A percentile compares a stretch with the other conserved stretches of the same genome.
Conservation (phyloP, 768 basidiomycete species). For the Boletus coccyginus region DNA sequence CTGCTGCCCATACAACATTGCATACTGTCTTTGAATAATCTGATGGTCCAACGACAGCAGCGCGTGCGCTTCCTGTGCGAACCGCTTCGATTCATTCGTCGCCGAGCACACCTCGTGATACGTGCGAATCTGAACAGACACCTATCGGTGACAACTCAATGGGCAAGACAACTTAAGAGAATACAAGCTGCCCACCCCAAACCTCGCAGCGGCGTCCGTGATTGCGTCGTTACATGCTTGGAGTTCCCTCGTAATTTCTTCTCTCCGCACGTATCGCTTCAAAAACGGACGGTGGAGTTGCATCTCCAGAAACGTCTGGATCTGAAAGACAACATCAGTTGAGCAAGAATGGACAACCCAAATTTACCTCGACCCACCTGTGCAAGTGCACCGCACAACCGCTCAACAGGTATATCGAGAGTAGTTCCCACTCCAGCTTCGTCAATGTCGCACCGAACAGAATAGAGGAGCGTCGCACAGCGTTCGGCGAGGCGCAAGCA, state of each 20-base stretch:
- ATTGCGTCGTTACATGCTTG: slow-evolving; percentile 50
- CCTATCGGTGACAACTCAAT: slow-evolving; percentile 19
- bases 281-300: slow-evolving; percentile 70
- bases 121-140: slow-evolving; percentile 52
- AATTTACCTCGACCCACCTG: slow-evolving; percentile 33
- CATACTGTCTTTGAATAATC: slow-evolving; percentile 11
- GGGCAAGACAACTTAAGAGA: not conserved
- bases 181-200: slow-evolving; percentile 19
- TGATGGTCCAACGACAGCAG: slow-evolving; percentile 17
- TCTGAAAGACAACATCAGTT: slow-evolving; percentile 27
- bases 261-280: slow-evolving; percentile 73
- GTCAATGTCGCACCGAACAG: slow-evolving; percentile 57
- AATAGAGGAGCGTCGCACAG: slow-evolving; percentile 66
- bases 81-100: slow-evolving; percentile 24
- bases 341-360: not conserved
- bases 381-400: slow-evolving; percentile 36
- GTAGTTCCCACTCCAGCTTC: slow-evolving; percentile 54
- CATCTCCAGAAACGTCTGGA: slow-evolving; percentile 53
- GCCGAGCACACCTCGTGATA: slow-evolving; percentile 47
- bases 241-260: slow-evolving; percentile 60
- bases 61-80: slow-evolving; percentile 19
- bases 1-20: slow-evolving; percentile 6
- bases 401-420: slow-evolving; percentile 45
- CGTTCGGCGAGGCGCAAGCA: slow-evolving; percentile 72
- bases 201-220: slow-evolving; percentile 40